Evolutionary conservation across 2,329 filamentous ascomycete species (phyloP).

Genomic region (Nemania sp.): DNA sequence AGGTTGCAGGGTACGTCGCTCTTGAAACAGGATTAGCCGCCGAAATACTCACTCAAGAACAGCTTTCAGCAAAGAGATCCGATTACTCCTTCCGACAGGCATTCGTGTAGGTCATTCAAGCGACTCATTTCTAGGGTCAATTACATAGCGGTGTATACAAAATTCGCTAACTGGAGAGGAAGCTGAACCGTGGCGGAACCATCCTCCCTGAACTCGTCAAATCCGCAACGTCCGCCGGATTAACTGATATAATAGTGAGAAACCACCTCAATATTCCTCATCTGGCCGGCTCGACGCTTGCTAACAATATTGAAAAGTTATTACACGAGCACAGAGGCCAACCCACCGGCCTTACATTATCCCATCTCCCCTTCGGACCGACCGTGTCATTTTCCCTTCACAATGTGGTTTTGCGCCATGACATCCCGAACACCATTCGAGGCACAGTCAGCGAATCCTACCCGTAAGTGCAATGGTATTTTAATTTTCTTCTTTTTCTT

Average conservation of each 20-base stretch:
- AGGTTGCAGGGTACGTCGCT: slow-evolving; percentile 54
- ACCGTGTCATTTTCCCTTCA: slow-evolving; percentile 82
- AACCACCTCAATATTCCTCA: not conserved
- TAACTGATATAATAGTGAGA: slow-evolving; percentile 73
- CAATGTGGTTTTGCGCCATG: slow-evolving; percentile 89
- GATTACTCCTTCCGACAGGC: slow-evolving; percentile 76
- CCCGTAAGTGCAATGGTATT: slow-evolving; percentile 21
- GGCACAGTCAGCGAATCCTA: slow-evolving; percentile 92
- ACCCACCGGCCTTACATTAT: slow-evolving; percentile 81
- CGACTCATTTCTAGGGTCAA: too few species aligned
- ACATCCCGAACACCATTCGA: slow-evolving; percentile 75
- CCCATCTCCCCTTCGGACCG: slow-evolving; percentile 80
- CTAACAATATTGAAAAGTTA: slow-evolving; percentile 44
- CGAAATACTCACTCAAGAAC: slow-evolving; percentile 1
- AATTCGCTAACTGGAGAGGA: not conserved
- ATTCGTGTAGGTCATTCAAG: slow-evolving; percentile 56
- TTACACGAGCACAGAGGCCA: slow-evolving; percentile 75
- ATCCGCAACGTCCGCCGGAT: slow-evolving; percentile 76
- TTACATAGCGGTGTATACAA: not conserved
- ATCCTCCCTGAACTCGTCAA: slow-evolving; percentile 83
- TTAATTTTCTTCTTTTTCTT: not conserved
- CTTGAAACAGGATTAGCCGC: not conserved
- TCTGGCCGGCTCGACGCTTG: not conserved
- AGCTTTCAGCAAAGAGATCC: slow-evolving; percentile 84
- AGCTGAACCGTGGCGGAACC: slow-evolving; percentile 85